Evolutionary conservation across 2,329 filamentous ascomycete species (phyloP).

Genomic region (Fusarium cyanostomum): DNA sequence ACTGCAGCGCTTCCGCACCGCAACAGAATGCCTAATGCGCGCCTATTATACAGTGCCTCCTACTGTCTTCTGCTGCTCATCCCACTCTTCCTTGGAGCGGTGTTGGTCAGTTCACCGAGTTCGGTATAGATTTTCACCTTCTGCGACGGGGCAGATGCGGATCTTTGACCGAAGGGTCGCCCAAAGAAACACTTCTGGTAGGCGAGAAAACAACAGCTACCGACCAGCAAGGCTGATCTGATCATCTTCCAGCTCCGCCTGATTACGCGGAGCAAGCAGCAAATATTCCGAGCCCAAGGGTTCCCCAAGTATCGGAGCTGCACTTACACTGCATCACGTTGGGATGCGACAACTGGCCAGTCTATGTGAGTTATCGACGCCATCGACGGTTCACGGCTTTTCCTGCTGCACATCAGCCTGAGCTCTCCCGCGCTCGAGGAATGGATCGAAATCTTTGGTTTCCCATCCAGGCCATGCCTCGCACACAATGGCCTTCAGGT

Average conservation of each 20-base stretch:
- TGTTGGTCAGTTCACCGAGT: constrained; percentile 31
- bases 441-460: constrained; percentile 8
- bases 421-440: constrained; percentile 3
- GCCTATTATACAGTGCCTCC: constrained; percentile 20
- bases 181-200: constrained; percentile 19
- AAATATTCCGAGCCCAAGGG: constrained; percentile 11
- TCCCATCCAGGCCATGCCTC: constrained; percentile 6
- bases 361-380: not conserved
- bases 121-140: constrained; percentile 30
- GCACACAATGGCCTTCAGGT: constrained; percentile 14
- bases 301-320: constrained; percentile 8
- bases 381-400: constrained; percentile 8
- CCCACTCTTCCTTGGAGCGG: constrained; percentile 18
- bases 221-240: constrained; percentile 9
- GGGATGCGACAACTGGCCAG: constrained; percentile 6
- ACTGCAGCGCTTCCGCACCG: too few species aligned
- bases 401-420: constrained; percentile 19
- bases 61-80: constrained; percentile 15
- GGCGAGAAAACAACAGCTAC: constrained; percentile 11
- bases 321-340: constrained; percentile 20
- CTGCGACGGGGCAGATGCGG: constrained; percentile 17
- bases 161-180: constrained; percentile 28
- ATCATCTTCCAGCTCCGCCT: constrained; percentile 13
- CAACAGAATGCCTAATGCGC: constrained; percentile 17
- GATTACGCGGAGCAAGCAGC: constrained; percentile 15